These are phyloP conservation scores for Blepharisma stoltei DNA, from an alignment of 73 alveolate genomes.

Conservation along the genomic window DNA sequence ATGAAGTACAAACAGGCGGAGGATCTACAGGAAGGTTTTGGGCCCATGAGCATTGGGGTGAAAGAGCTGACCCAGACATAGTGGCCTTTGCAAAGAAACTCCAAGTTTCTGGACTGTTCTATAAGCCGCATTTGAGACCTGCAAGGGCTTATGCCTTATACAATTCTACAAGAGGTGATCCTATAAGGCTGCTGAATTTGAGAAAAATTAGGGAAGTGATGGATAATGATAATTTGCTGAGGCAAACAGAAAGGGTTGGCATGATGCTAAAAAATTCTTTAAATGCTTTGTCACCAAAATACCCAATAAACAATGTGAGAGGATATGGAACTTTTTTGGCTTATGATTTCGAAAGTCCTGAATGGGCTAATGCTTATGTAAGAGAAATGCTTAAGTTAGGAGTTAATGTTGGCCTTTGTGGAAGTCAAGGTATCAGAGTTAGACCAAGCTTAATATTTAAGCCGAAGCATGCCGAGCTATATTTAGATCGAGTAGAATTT, in stretches of 20 bases:
- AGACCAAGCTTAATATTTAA: conserved; percentile 34
- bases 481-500: background rate
- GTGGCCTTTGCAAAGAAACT: conserved; percentile 18
- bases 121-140: background rate
- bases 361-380: background rate
- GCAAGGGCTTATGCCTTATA: background rate
- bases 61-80: conserved; percentile 3
- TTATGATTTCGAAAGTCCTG: conserved; percentile 10
- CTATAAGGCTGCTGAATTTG: conserved; percentile 6
- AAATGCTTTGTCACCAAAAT: background rate
- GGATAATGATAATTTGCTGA: conserved; percentile 23
- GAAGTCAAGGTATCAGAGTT: conserved; percentile 28
- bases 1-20: conserved; percentile 30
- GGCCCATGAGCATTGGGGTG: conserved; percentile 39
- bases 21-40: conserved; percentile 39
- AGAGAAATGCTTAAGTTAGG: conserved; percentile 20
- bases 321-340: conserved; percentile 38
- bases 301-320: conserved; percentile 19
- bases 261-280: conserved; percentile 19
- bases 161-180: background rate
- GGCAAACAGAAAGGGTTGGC: conserved; percentile 28
- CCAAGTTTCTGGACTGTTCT: conserved; percentile 4
- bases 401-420: conserved; percentile 25
- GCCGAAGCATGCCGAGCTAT: conserved; percentile 29
- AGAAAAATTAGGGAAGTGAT: conserved; percentile 28